Base-by-base conservation (phyloP, 371 early-diverging fungal genomes). In the Apophysomyces sp. region DNA sequence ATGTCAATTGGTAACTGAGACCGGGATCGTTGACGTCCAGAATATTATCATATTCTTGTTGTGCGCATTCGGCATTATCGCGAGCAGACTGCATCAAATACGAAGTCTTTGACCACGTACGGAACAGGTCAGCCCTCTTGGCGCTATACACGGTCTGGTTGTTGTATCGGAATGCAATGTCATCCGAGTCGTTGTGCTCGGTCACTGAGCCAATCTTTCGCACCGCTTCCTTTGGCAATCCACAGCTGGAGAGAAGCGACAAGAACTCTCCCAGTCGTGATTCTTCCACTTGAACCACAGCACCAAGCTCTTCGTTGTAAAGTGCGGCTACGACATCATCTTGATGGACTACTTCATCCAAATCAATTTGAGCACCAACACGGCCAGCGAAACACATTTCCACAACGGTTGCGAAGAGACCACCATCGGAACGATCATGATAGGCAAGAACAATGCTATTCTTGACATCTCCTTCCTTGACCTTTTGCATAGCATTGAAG, bases 351-450 rank as follows among this genome's bases (percentile, higher is more conserved):
- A 86, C 64, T 3, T 77, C 63, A 52, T 82, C 76, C 41, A 93
- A 65, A 26, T 91, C 78, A 5, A 97, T 64, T 21, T 78, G 72
- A 56, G 87, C 84, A 52, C 98, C 97, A 0, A 91, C 83, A 60
- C 89, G 95, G 16, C 96, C 96, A 41, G 98, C 96, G 81, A 98
- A 95, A 44, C 86, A 86, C 98, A 98, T 98, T 76, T 98, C 98
- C 18, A 78, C 80, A 27, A 98, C 59, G 6, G 98, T 91, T 18
- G 89, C 76, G 63, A 97, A 89, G 69, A 98, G 76, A 61, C 98
- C 98, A 69, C 98, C 98, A 78, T 97, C 98, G 4, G 96, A 95
- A 21, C 97, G 89, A 71, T 98, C 98, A 74, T 98, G 98, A 76
- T 97, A 98, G 21, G 98, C 97, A 52, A 94, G 82, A 4, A 98